Base-by-base conservation (phyloP, 2,329 filamentous ascomycete species). In the Neoscytalidium dimidiatum region DNA sequence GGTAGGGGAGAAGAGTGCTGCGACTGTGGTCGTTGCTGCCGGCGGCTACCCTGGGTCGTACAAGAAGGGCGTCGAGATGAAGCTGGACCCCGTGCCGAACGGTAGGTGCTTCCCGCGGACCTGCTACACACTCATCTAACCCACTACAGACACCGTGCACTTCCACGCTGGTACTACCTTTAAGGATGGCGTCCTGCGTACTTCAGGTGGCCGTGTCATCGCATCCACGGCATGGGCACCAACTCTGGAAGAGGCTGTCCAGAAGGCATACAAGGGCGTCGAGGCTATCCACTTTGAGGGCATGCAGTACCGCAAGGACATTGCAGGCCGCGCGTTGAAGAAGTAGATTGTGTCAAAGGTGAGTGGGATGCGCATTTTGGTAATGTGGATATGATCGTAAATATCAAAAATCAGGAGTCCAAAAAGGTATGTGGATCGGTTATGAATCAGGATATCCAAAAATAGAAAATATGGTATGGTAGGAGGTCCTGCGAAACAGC, bases 251-350 rank as follows among this genome's bases (percentile, higher is more conserved):
- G 89, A 91, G 61, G 95, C 95, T 0, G 92, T 98, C 1, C 86
- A 89, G 71, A 90, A 90, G 74, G 93, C 93, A n/a, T 99, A 99
- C 76, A 85, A 88, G 68, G 92, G 92, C 33, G 89, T 97, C 23
- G 85, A 88, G 64, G 84, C 86, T 62, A 94, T 97, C 72, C 83
- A 90, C 65, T 97, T 97, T 70, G 87, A 94, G 62, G 89, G 89
- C 70, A 96, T 96, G 89, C 94, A 96, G 79, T 97, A 88, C 82
- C 87, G 94, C 70, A 95, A 89, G 78, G 95, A 98, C 69, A 98
- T 99, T 77, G 95, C 92, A 1, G 78, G 77, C 6, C 73, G 81
- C n/a, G 81, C 81, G 4, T 69, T 83, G 70, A 77, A 60, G 41
- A 60, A 60, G 19, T 60, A 46, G 69, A 23, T 41, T 66, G 74